These are phyloP conservation scores for Furcasterigmium sp. DNA, from an alignment of 2,329 filamentous ascomycete species.

Conservation along the genomic window DNA sequence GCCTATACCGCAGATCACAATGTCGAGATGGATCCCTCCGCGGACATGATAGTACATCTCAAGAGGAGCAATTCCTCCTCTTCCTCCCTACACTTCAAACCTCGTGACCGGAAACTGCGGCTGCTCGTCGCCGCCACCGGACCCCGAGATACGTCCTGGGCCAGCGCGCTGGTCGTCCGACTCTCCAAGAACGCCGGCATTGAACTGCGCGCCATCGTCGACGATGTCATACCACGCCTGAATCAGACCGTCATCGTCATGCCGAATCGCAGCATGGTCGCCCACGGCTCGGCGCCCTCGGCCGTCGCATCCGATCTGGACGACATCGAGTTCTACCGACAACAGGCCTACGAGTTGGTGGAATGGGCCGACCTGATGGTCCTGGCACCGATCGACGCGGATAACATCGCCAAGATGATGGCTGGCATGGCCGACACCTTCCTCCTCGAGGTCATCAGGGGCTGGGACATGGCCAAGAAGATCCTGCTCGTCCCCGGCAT, in stretches of 20 bases:
- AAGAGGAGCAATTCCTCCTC: conserved; percentile 19
- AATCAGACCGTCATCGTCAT: conserved; percentile 58
- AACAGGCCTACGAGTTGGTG: conserved; percentile 62
- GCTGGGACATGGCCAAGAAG: conserved; percentile 83
- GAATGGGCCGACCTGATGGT: conserved; percentile 86
- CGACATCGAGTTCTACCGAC: conserved; percentile 47
- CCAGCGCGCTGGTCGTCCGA: conserved; percentile 60
- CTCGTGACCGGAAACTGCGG: conserved; percentile 42
- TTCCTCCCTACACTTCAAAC: conserved; percentile 29
- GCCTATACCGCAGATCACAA: no score
- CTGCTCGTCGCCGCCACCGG: conserved; percentile 64
- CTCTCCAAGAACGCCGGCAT: conserved; percentile 61
- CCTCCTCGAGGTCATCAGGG: conserved; percentile 72
- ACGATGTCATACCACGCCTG: conserved; percentile 59
- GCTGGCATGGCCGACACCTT: conserved; percentile 77
- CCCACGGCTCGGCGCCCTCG: conserved; percentile 15
- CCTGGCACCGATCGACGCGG: conserved; percentile 78
- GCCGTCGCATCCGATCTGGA: conserved; percentile 26
- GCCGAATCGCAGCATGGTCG: conserved; percentile 44
- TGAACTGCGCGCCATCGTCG: conserved; percentile 56
- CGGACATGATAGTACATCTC: conserved; percentile 3
- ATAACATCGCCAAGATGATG: conserved; percentile 82
- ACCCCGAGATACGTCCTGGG: conserved; percentile 58
- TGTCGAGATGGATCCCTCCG: conserved; percentile 5
- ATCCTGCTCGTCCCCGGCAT: conserved; percentile 83